Percentiles rank a stretch among this genome's conserved stretches.
These are phyloP conservation scores for Hyphopichia pseudoburtonii DNA, from an alignment of 1,139 yeast genomes.

Conservation along the genomic window DNA sequence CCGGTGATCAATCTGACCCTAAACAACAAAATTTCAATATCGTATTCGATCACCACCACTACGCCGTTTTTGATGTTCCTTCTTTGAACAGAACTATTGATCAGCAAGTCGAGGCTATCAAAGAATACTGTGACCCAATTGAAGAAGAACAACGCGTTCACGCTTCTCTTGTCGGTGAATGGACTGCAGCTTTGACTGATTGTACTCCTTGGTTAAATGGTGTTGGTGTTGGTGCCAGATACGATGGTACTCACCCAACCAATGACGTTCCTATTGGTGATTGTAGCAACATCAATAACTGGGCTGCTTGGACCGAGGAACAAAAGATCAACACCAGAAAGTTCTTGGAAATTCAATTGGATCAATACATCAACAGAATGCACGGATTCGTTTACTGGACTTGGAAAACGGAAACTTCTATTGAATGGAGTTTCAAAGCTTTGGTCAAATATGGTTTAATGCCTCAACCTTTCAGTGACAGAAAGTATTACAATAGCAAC, in stretches of 20 bases:
- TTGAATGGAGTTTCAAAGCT: slow-evolving; percentile 21
- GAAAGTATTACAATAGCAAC: slow-evolving; percentile 41
- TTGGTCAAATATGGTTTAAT: slow-evolving; percentile 28
- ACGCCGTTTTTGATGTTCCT: slow-evolving; percentile 21
- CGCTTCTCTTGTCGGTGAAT: slow-evolving; percentile 24
- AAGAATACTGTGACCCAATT: slow-evolving; percentile 15
- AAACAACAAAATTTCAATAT: slow-evolving; percentile 9
- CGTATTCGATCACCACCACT: slow-evolving; percentile 26
- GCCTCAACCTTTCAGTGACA: slow-evolving; percentile 58
- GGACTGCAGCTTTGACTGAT: slow-evolving; percentile 28
- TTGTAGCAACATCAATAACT: slow-evolving; percentile 18
- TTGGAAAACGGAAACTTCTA: slow-evolving; percentile 23
- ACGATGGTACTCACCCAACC: slow-evolving; percentile 17
- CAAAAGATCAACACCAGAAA: slow-evolving; percentile 15
- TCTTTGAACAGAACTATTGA: slow-evolving; percentile 14
- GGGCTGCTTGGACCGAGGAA: slow-evolving; percentile 14
- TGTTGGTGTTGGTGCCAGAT: slow-evolving; percentile 23
- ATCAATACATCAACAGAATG: slow-evolving; percentile 14
- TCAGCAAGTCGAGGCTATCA: slow-evolving; percentile 15
- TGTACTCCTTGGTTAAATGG: slow-evolving; percentile 28
- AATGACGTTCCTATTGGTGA: slow-evolving; percentile 12
- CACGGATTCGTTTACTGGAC: slow-evolving; percentile 29
- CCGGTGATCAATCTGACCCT: slow-evolving; percentile 7
- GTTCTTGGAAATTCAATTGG: slow-evolving; percentile 21
- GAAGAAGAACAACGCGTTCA: slow-evolving; percentile 11